phyloP scores from a whole-genome alignment of 345 rosid species.

The Ceriops zippeliana region DNA sequence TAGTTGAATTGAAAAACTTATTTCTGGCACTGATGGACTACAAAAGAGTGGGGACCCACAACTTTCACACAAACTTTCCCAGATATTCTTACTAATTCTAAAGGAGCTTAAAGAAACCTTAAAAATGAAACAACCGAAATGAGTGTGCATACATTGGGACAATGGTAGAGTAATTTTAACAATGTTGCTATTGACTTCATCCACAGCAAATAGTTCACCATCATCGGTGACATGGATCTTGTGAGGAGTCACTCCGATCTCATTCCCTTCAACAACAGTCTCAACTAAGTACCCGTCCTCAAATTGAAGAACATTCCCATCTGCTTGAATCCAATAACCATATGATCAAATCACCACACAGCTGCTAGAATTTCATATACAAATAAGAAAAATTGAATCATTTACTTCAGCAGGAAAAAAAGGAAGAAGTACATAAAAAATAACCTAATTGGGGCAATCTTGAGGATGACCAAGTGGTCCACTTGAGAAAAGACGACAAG shows the following conservation, averaged over 20 bases:
- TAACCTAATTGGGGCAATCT: constrained; percentile 63
- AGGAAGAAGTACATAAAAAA: background rate
- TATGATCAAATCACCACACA: background rate
- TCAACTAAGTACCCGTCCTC: constrained; percentile 89
- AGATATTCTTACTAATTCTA: background rate
- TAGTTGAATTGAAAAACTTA: background rate
- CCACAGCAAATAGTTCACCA: constrained; percentile 85
- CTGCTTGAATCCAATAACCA: constrained; percentile 33
- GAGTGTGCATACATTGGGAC: constrained; percentile 67
- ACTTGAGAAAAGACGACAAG: constrained; percentile 61
- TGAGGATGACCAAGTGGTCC: constrained; percentile 65
- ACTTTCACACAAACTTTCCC: background rate
- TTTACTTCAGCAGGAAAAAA: background rate
- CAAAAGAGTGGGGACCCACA: background rate
- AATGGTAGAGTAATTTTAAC: constrained; percentile 94
- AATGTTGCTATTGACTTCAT: constrained; percentile 80
- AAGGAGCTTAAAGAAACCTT: background rate
- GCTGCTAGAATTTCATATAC: background rate
- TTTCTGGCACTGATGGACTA: background rate
- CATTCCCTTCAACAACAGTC: constrained; percentile 81
- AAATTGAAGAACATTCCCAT: constrained; percentile 66
- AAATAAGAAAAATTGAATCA: background rate
- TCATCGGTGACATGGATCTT: constrained; percentile 68
- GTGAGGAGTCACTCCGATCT: constrained; percentile 78
- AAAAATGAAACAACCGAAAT: background rate